Percentiles rank a stretch among this genome's conserved stretches.
Evolutionary conservation across 192 early-diverging fungal genomes (phyloP).

Genomic region (Coemansia sp.): DNA sequence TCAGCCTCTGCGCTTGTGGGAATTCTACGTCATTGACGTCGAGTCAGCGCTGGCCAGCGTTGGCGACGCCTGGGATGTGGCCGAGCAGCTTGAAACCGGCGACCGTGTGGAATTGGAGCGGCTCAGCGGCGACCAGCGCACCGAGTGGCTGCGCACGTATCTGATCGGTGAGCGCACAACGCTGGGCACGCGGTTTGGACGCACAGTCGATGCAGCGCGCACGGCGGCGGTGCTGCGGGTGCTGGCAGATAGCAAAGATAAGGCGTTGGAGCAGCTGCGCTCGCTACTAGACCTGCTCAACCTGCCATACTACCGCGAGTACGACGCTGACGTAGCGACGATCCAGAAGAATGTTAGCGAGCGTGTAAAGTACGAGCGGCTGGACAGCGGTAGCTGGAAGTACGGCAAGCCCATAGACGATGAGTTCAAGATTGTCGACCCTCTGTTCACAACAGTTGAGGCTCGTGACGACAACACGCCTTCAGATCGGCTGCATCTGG

Average conservation of each 20-base stretch:
- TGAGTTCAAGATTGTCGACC: constrained; percentile 79
- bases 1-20: constrained; percentile 71
- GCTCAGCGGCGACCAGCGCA: constrained; percentile 24
- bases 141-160: constrained; percentile 41
- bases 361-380: constrained; percentile 76
- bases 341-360: constrained; percentile 72
- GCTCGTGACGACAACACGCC: constrained; percentile 59
- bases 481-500: constrained; percentile 69
- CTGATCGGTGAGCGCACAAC: constrained; percentile 45
- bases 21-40: constrained; percentile 82
- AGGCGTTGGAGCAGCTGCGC: constrained; percentile 52
- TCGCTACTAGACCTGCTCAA: constrained; percentile 83
- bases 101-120: constrained; percentile 6
- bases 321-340: constrained; percentile 70
- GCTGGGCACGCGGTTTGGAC: constrained; percentile 41
- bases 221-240: constrained; percentile 30
- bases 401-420: constrained; percentile 67
- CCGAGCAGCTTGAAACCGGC: background rate
- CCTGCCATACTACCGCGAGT: constrained; percentile 75
- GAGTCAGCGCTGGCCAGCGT: constrained; percentile 41
- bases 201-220: constrained; percentile 28
- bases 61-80: constrained; percentile 36
- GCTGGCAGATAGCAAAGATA: constrained; percentile 18
- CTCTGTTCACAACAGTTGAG: constrained; percentile 90
- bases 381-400: constrained; percentile 79